Evolutionary conservation across 2,329 filamentous ascomycete genomes (phyloP).

Genomic region (Zasmidium cellare): DNA sequence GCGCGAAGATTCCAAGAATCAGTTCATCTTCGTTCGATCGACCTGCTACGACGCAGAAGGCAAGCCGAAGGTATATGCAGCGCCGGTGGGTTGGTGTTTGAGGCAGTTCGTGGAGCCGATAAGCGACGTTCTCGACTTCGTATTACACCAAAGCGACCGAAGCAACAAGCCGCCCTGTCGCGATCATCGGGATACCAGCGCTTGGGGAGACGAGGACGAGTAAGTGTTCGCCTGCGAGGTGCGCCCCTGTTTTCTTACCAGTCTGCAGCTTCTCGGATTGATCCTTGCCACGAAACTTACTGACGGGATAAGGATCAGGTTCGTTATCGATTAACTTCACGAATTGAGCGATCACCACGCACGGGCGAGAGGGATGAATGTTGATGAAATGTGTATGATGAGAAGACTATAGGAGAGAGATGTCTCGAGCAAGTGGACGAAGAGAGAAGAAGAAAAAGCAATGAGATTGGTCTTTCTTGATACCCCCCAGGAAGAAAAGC

Average conservation of each 20-base stretch:
- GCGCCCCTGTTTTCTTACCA: conserved; percentile 1
- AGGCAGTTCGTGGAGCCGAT: conserved; percentile 48
- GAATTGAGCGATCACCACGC: conserved; percentile 3
- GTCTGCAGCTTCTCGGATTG: neutral
- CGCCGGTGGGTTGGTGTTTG: conserved; percentile 48
- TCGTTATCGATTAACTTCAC: conserved; percentile 20
- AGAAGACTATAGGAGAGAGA: conserved; percentile 4
- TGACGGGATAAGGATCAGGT: conserved; percentile 10
- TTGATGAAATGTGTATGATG: conserved; percentile 11
- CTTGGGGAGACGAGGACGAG: conserved; percentile 14
- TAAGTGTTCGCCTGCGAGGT: conserved; percentile 11
- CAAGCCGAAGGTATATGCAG: conserved; percentile 40
- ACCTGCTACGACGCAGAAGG: conserved; percentile 45
- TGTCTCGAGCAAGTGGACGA: neutral
- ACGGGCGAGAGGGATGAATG: conserved; percentile 14
- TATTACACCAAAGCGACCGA: conserved; percentile 34
- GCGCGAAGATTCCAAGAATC: conserved; percentile 47
- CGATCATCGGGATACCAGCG: conserved; percentile 6
- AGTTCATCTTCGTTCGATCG: conserved; percentile 49
- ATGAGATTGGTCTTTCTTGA: neutral
- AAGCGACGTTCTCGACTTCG: conserved; percentile 49
- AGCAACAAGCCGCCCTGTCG: conserved; percentile 39
- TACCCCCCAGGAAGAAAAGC: neutral
- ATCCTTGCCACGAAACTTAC: neutral
- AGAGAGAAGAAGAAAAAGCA: neutral